These are phyloP conservation scores for Penicillium sp. DNA, from an alignment of 2,329 filamentous ascomycete genomes.

Conservation along the genomic window DNA sequence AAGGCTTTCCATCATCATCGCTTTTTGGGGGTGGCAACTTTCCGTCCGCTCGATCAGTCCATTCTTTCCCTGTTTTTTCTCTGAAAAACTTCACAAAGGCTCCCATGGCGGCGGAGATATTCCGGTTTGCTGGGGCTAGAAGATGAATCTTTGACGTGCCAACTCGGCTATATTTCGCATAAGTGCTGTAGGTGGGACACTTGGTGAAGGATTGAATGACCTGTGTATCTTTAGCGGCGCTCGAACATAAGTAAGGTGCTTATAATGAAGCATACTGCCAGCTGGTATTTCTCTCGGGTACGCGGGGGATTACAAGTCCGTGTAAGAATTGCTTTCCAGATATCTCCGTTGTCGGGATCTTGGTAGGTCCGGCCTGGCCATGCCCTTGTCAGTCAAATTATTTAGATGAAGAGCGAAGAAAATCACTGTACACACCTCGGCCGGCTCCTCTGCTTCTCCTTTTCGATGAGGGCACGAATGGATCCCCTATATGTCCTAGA, in stretches of 20 bases:
- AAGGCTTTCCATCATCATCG: slow-evolving; percentile 25
- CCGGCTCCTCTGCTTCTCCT: neutral
- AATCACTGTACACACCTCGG: neutral
- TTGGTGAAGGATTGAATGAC: slow-evolving; percentile 68
- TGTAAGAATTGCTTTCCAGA: slow-evolving; percentile 66
- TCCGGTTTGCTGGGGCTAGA: slow-evolving; percentile 38
- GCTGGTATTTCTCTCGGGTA: slow-evolving; percentile 61
- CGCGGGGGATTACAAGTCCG: slow-evolving; percentile 55
- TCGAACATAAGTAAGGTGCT: no score
- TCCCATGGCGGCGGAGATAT: slow-evolving; percentile 47
- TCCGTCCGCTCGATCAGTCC: slow-evolving; percentile 53
- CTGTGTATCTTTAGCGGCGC: slow-evolving; percentile 51
- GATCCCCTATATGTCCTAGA: neutral
- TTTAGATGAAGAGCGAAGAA: neutral
- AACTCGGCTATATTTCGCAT: slow-evolving; percentile 51
- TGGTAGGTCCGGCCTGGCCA: slow-evolving; percentile 66
- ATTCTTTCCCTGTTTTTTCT: slow-evolving; percentile 61
- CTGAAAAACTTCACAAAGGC: slow-evolving; percentile 63
- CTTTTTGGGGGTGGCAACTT: slow-evolving; percentile 24
- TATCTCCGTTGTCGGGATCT: slow-evolving; percentile 63
- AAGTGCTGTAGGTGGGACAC: slow-evolving; percentile 66
- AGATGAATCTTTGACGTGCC: slow-evolving; percentile 37
- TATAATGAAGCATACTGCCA: slow-evolving; percentile 58
- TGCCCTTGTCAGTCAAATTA: neutral
- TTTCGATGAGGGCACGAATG: neutral